Conservation (phyloP, 1,139 yeast species). For the Kodamaea ohmeri region DNA sequence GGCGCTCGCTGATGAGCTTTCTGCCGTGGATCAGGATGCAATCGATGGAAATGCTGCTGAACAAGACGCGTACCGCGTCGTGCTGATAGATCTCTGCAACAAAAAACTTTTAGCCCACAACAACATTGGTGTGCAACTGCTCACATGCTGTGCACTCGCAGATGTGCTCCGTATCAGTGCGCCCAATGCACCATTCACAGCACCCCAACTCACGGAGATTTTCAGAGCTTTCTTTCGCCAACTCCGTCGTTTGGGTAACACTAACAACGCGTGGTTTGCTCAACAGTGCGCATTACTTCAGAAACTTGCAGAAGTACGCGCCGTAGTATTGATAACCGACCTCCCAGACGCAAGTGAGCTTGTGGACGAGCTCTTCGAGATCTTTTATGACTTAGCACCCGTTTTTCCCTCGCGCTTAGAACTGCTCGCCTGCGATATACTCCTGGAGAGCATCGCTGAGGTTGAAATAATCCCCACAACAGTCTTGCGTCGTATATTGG, state of each 20-base stretch:
- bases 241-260: constrained; percentile 54
- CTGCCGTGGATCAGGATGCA: constrained; percentile 59
- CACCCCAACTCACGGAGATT: constrained; percentile 57
- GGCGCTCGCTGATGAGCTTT: constrained; percentile 58
- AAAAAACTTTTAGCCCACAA: constrained; percentile 58
- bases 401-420: constrained; percentile 48
- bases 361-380: constrained; percentile 54
- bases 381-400: constrained; percentile 56
- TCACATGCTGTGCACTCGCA: constrained; percentile 69
- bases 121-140: constrained; percentile 70
- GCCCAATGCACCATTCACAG: constrained; percentile 88
- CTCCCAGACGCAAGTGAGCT: constrained; percentile 60
- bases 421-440: constrained; percentile 61
- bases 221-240: constrained; percentile 64
- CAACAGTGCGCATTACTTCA: constrained; percentile 70
- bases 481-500: constrained; percentile 61
- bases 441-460: constrained; percentile 77
- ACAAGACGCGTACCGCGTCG: constrained; percentile 37
- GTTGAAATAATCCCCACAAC: constrained; percentile 63
- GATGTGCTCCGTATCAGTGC: constrained; percentile 79
- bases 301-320: constrained; percentile 71
- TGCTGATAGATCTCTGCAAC: constrained; percentile 54
- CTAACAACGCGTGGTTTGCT: constrained; percentile 61
- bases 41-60: constrained; percentile 45
- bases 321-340: constrained; percentile 77